These are phyloP conservation scores for Xylariaceae sp. DNA, from an alignment of 2,329 filamentous ascomycete species.

Conservation along the genomic window DNA sequence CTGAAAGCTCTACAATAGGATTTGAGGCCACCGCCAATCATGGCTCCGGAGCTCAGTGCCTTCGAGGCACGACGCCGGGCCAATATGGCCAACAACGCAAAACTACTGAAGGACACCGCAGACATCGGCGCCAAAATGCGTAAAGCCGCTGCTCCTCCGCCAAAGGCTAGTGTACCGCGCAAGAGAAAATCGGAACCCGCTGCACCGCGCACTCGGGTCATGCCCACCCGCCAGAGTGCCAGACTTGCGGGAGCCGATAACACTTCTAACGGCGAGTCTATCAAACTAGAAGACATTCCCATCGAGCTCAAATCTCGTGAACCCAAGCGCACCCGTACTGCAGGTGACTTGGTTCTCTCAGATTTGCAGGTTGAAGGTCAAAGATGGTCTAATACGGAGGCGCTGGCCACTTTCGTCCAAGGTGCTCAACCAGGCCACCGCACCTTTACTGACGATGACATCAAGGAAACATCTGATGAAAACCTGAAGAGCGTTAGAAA, in stretches of 20 bases:
- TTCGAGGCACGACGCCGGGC: constrained; percentile 82
- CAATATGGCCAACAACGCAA: constrained; percentile 82
- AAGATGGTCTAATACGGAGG: constrained; percentile 66
- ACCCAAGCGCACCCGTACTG: constrained; percentile 54
- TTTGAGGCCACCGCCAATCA: constrained; percentile 20
- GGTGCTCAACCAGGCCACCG: constrained; percentile 75
- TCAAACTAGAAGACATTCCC: constrained; percentile 43
- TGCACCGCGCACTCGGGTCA: constrained; percentile 41
- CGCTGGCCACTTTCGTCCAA: constrained; percentile 56
- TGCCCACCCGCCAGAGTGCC: constrained; percentile 54
- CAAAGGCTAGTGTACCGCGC: constrained; percentile 37
- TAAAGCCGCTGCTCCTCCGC: constrained; percentile 49
- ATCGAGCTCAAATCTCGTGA: constrained; percentile 39
- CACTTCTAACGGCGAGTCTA: constrained; percentile 37
- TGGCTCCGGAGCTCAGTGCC: constrained; percentile 63
- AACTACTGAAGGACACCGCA: constrained; percentile 70
- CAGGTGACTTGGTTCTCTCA: constrained; percentile 62
- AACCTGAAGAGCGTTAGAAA: constrained; percentile 68
- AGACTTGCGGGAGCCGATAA: constrained; percentile 52
- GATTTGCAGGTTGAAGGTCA: constrained; percentile 79
- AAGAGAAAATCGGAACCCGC: constrained; percentile 38
- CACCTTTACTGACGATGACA: constrained; percentile 82
- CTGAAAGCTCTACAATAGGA: too few relatives aligned
- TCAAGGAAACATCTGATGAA: constrained; percentile 73
- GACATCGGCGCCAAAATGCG: constrained; percentile 66